Evolutionary conservation across 228 moss, liverwort and hornwort genomes (phyloP), one percentile per base, ranked within the genome.

Genomic region (Sphagnum magellanicum): DNA sequence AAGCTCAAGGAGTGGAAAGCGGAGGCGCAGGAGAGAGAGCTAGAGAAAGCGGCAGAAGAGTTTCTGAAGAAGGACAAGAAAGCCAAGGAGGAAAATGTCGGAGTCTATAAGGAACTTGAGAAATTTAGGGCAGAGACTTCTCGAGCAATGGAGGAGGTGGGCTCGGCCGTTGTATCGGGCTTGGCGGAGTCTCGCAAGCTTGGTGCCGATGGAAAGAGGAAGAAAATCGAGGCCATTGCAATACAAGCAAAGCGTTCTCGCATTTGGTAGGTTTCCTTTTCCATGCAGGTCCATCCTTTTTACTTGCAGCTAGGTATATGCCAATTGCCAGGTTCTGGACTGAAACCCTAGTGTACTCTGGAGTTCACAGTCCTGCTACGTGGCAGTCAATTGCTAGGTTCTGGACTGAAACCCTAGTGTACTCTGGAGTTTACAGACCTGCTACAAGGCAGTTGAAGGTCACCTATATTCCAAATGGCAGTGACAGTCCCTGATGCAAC

Each of bases 1-100:
- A 95, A 92, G 79, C 60, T 95, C 16, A 95, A 92, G 72, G 92
- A 92, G 1, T 95, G 95, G 95, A 95, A 90, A 63, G 77, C 89
- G 46, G 95, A 92, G 17, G 92, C 92, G 4, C 82, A 87, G 55
- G 92, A 95, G 77, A 85, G 95, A 59, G 92, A 87, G 64, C 74
- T 95, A n/a, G 95, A 95, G 81, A 87, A 72, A 51, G 88, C 90
- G 0, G 95, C 92, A 0, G 92, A 95, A 67, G 92, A 90, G 0
- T 95, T 82, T 75, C 55, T 95, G 71, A 95, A 84, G 82, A 90
- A 92, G 82, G 86, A 84, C 0, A 79, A 81, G 50, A 95, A 90
- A 78, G 82, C 76, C 0, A 89, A 92, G 74, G 92, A 92, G 77
- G 92, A 95, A 71, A 82, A 89, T 58, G 77, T 83, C 58, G 92